Evolutionary conservation across 441 rosid genomes (phyloP).

Genomic region (Capsella rubella): DNA sequence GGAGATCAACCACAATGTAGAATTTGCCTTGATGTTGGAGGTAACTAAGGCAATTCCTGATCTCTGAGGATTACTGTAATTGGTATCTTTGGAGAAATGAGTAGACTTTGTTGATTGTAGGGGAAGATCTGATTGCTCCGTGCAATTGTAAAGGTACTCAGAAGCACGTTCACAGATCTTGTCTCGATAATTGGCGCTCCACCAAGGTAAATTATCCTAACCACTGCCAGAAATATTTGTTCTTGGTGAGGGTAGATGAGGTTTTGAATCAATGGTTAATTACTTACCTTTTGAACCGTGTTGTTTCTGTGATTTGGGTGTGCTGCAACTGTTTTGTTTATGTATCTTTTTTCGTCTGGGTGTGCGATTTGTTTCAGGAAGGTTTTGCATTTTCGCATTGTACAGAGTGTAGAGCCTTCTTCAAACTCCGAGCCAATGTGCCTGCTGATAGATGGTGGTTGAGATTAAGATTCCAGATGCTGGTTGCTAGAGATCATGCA

Average conservation of each 20-base stretch:
- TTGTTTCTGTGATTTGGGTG: conserved; percentile 24
- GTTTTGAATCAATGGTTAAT: not conserved
- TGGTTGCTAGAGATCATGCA: conserved; percentile 96
- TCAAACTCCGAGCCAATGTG: conserved; percentile 91
- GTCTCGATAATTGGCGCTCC: conserved; percentile 99
- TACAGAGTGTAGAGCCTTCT: conserved; percentile 97
- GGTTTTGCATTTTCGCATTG: conserved; percentile 99
- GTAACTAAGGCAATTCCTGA: conserved; percentile 43
- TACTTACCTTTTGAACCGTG: conserved; percentile 5
- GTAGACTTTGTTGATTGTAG: conserved; percentile 51
- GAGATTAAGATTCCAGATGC: conserved; percentile 96
- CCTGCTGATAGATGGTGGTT: conserved; percentile 99
- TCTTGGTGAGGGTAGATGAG: not conserved
- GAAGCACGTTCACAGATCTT: conserved; percentile 94
- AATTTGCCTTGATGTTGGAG: conserved; percentile 95
- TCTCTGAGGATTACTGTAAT: not conserved
- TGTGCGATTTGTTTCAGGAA: conserved; percentile 66
- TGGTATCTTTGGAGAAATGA: conserved; percentile 27
- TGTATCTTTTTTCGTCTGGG: not conserved
- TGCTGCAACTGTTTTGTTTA: conserved; percentile 4
- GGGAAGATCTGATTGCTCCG: conserved; percentile 95
- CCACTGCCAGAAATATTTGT: not conserved
- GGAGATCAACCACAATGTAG: conserved; percentile 91
- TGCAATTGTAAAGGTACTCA: conserved; percentile 99
- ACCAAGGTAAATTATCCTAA: conserved; percentile 64